Base-by-base conservation (phyloP, 805 yeast genomes). In the Zygosaccharomyces siamensis region DNA sequence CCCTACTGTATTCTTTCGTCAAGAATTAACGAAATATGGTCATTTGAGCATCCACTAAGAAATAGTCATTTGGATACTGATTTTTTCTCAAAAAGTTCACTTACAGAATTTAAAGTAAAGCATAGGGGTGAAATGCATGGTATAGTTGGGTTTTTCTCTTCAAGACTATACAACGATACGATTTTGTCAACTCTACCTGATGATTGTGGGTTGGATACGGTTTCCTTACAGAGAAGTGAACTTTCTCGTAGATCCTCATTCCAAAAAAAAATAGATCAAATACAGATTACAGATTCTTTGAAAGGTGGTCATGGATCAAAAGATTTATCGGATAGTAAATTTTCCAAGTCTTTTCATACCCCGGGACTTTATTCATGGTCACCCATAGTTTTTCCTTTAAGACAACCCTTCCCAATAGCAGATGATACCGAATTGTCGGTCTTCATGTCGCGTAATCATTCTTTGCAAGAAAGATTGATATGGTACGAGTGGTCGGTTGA, bases 401-500 rank as follows among this genome's bases (percentile, higher is more conserved):
- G 72, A 30, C 70, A 70, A 12, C 86, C 87, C 1, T 51, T 81
- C 11, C 69, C 72, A 30, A 60, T 79, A 2, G 65, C 77, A 3
- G 84, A 80, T 50, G 79, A 76, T 48, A 74, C 79, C 7, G 84
- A 78, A 49, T 54, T 83, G 3, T 78, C 77, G 33, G 61, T 82
- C 0, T 72, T 75, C 31, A 57, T 83, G 35, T 74, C 79, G 59
- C 67, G 89, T 47, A 74, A 70, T 31, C 53, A 54, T 41, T 47
- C 54, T 7, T 59, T 69, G 2, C 64, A 63, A n/a, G 61, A 61
- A 7, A 60, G 64, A 1, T 66, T 65, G 39, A 78, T 79, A 1
- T 83, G 89, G 89, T 84, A 83, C 55, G 84, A 80, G 51, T 84
- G 89, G 89, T 69, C 78, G 0, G 57, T 74, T 18, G 83, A 81